Evolutionary conservation across 345 rosid species (phyloP), one percentile per base, ranked within the genome.

Genomic region (Pistacia vera): DNA sequence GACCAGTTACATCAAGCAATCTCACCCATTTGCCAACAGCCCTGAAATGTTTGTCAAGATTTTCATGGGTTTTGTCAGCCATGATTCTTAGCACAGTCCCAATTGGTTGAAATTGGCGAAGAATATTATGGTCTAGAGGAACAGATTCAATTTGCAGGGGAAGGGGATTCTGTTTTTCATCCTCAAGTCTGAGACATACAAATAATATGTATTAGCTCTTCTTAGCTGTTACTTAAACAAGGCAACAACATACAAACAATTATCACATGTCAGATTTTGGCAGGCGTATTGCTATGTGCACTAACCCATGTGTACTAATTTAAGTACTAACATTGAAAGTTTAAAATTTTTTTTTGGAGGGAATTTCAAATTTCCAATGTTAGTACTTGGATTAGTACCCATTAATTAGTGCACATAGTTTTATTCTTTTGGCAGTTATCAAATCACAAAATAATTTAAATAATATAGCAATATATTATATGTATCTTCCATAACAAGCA

Each of bases 1-100:
- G 46, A 65, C 46, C 61, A 14, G 36, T 11, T 63, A 75, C 71
- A 57, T 72, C 51, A 55, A 68, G 56, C 22, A 80, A 56, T 58
- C 60, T 80, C 48, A 75, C 73, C 79, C 82, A 79, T 49, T 57
- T 74, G 60, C 52, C 77, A 61, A 46, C 28, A 28, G 59, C 61
- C 2, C 4, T 55, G 22, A 77, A 68, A 41, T 28, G 75, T 9
- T 8, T 11, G 22, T 61, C 77, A 48, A 76, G 22, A 11, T 73
- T 68, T 73, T 63, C 80, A 77, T 81, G 75, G 36, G 8, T 22
- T 46, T 3, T 12, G 63, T 76, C 61, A 6, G 66, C 67, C 12
- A 33, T 30, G 11, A 75, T 71, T 64, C 78, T 79, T 70, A 79
- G 48, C 46, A 75, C 55, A 14, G 79, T 74, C 16, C 78, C 56